A percentile compares a stretch with the other conserved stretches of the same genome.
These are phyloP conservation scores for Setaria italica DNA, from an alignment of 202 grass and related monocot species.

Conservation along the genomic window DNA sequence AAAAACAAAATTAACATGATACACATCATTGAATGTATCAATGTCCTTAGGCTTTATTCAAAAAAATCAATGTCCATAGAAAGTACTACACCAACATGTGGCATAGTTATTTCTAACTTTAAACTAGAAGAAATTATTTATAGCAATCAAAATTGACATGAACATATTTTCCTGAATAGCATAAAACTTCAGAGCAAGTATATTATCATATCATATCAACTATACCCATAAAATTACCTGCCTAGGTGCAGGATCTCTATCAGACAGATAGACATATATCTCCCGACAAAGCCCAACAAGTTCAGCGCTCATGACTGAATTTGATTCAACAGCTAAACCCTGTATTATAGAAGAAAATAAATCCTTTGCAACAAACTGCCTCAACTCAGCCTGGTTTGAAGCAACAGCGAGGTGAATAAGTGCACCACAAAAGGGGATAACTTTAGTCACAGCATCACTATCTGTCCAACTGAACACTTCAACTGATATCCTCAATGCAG, in stretches of 20 bases:
- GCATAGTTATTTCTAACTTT: conserved; percentile 22
- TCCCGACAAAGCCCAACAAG: conserved; percentile 97
- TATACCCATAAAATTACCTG: conserved; percentile 61
- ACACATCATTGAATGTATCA: background rate
- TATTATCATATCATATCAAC: conserved; percentile 17
- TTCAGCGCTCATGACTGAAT: conserved; percentile 82
- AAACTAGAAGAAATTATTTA: background rate
- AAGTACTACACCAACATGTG: conserved; percentile 1
- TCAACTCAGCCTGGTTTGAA: conserved; percentile 73
- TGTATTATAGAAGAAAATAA: conserved; percentile 90
- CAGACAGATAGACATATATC: conserved; percentile 95
- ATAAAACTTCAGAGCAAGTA: conserved; percentile 22
- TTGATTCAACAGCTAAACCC: conserved; percentile 76
- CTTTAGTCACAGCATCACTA: conserved; percentile 86
- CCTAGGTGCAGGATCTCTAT: conserved; percentile 79
- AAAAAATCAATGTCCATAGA: background rate
- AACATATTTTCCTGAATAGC: conserved; percentile 3
- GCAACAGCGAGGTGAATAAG: conserved; percentile 84
- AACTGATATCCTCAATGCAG: conserved; percentile 72
- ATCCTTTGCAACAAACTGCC: conserved; percentile 95
- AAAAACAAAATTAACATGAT: background rate
- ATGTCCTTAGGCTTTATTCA: background rate
- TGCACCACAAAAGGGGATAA: conserved; percentile 75
- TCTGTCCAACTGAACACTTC: conserved; percentile 88
- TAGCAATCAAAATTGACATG: conserved; percentile 9